phyloP scores from a whole-genome alignment of 108 stramenopile genomes.

The Skeletonema tropicum region DNA sequence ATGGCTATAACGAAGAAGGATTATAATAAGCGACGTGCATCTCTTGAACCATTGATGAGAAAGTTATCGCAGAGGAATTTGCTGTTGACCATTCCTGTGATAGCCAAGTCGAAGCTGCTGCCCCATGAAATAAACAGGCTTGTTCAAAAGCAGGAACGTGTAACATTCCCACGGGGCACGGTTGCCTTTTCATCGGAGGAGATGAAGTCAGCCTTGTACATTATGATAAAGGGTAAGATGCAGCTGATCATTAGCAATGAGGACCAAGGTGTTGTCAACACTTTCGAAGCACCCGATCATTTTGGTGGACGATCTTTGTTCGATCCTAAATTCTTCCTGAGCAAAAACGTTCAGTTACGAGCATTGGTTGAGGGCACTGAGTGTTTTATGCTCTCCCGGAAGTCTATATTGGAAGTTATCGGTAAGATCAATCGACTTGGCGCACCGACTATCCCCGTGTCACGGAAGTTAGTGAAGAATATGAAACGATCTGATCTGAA shows the following conservation, averaged over 20 bases:
- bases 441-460: conserved; percentile 25
- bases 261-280: conserved; percentile 38
- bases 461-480: conserved; percentile 42
- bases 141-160: conserved; percentile 31
- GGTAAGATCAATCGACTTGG: conserved; percentile 41
- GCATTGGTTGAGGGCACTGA: conserved; percentile 28
- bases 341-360: conserved; percentile 31
- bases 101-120: conserved; percentile 41
- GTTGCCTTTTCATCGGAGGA: conserved; percentile 17
- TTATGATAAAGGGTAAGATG: conserved; percentile 34
- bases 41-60: conserved; percentile 39
- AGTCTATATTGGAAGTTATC: conserved; percentile 37
- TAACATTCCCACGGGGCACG: conserved; percentile 36
- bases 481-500: conserved; percentile 53
- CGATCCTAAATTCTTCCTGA: conserved; percentile 30
- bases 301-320: conserved; percentile 35
- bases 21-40: conserved; percentile 28
- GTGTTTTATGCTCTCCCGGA: conserved; percentile 36
- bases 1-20: conserved; percentile 50
- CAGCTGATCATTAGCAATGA: conserved; percentile 33
- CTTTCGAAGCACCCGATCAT: conserved; percentile 28
- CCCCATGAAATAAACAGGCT: conserved; percentile 46
- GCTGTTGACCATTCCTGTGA: conserved; percentile 40
- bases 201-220: conserved; percentile 45
- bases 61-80: conserved; percentile 38